These are phyloP conservation scores for Jatropha podagrica DNA, from an alignment of 441 rosid species.

Conservation along the genomic window DNA sequence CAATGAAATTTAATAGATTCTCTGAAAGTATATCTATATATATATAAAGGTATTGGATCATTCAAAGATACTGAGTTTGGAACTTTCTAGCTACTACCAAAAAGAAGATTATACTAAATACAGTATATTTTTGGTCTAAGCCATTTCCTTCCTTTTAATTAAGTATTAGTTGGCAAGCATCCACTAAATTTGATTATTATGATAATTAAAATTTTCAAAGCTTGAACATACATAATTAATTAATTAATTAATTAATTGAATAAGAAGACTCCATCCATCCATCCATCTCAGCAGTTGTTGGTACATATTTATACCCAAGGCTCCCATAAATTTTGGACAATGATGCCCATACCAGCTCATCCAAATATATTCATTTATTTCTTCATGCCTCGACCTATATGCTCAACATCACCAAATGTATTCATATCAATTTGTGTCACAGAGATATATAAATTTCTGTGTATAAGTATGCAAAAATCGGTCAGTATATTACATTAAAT, in stretches of 20 bases:
- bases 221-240: neutral
- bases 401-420: neutral
- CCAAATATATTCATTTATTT: neutral
- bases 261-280: neutral
- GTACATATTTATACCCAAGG: neutral
- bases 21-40: neutral
- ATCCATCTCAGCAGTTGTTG: neutral
- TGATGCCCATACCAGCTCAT: constrained; percentile 5
- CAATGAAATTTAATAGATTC: constrained; percentile 17
- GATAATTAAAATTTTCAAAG: neutral
- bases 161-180: constrained; percentile 10
- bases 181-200: neutral
- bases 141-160: neutral
- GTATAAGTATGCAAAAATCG: no score
- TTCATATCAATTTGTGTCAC: no score
- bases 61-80: constrained; percentile 38
- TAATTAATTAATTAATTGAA: constrained; percentile 2
- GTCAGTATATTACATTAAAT: no score
- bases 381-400: neutral
- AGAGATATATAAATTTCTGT: no score
- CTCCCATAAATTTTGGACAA: constrained; percentile 13
- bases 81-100: constrained; percentile 27
- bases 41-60: constrained; percentile 12
- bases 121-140: constrained; percentile 6
- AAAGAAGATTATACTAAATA: constrained; percentile 5